These are phyloP conservation scores for Casuarina equisetifolia DNA, from an alignment of 306 rosid species.

Conservation along the genomic window DNA sequence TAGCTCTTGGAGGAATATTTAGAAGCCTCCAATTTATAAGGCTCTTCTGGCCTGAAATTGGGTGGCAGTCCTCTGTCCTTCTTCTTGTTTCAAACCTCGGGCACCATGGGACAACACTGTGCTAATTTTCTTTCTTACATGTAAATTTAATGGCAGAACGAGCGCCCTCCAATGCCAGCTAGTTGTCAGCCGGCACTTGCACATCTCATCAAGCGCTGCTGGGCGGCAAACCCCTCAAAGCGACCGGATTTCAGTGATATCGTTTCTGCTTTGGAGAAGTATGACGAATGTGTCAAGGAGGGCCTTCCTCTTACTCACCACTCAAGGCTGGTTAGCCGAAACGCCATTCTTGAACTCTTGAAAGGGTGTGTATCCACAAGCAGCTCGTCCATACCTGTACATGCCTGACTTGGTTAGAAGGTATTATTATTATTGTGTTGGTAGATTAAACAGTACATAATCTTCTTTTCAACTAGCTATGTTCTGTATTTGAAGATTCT, in stretches of 20 bases:
- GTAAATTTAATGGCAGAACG: conserved; percentile 57
- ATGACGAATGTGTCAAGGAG: conserved; percentile 89
- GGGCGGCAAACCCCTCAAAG: conserved; percentile 92
- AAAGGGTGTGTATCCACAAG: conserved; percentile 74
- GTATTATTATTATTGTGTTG: conserved; percentile 29
- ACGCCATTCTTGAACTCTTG: conserved; percentile 69
- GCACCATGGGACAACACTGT: neutral
- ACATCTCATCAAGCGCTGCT: conserved; percentile 88
- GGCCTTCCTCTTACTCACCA: conserved; percentile 96
- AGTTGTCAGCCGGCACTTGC: conserved; percentile 93
- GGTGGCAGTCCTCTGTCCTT: no score
- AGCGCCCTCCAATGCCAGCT: conserved; percentile 92
- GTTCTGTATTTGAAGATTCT: conserved; percentile 26
- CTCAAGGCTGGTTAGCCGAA: conserved; percentile 58
- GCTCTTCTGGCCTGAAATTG: neutral
- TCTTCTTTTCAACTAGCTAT: conserved; percentile 43
- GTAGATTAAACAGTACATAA: conserved; percentile 31
- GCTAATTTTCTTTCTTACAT: neutral
- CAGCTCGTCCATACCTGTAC: conserved; percentile 81
- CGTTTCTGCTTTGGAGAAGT: conserved; percentile 77
- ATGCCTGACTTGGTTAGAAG: conserved; percentile 57
- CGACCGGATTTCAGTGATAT: conserved; percentile 92
- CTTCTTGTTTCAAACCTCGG: neutral
- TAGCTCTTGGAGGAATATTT: neutral
- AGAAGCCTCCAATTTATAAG: neutral